These are phyloP conservation scores for Macrophomina tecta DNA, from an alignment of 2,329 filamentous ascomycete species.

Conservation along the genomic window DNA sequence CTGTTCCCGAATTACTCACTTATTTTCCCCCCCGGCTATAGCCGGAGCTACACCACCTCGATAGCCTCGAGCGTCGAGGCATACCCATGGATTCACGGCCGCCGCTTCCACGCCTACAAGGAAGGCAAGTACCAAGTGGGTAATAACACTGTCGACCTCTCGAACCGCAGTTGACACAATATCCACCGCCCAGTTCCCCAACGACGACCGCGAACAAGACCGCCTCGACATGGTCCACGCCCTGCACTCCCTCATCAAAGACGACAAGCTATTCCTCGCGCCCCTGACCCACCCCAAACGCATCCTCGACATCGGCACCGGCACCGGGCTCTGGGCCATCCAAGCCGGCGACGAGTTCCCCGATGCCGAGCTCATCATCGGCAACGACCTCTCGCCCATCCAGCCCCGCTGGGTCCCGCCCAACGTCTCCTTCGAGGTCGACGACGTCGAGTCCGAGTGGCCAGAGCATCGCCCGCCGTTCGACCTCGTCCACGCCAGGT, in stretches of 20 bases:
- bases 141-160: too few relatives aligned
- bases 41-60: conserved; percentile 33
- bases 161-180: too few relatives aligned
- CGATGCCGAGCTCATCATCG: conserved; percentile 36
- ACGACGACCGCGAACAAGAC: conserved; percentile 27
- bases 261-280: conserved; percentile 32
- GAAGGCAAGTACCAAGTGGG: conserved; percentile 36
- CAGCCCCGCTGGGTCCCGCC: conserved; percentile 61
- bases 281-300: conserved; percentile 30
- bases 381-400: conserved; percentile 56
- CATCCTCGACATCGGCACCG: conserved; percentile 38
- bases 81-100: conserved; percentile 36
- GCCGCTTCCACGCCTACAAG: conserved; percentile 46
- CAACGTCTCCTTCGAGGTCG: conserved; percentile 57
- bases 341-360: conserved; percentile 39
- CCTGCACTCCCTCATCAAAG: conserved; percentile 2
- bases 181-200: conserved; percentile 29
- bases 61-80: conserved; percentile 29
- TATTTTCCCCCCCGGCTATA: not conserved
- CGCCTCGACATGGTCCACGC: conserved; percentile 27
- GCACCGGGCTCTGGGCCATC: conserved; percentile 40
- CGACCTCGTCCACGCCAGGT: conserved; percentile 41
- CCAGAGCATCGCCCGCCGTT: conserved; percentile 29
- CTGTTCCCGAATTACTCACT: not conserved
- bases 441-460: conserved; percentile 48